Percentiles rank a stretch among this genome's conserved stretches.
Evolutionary conservation across 176 grass and related monocot species (phyloP).

Genomic region (Ensete ventricosum): DNA sequence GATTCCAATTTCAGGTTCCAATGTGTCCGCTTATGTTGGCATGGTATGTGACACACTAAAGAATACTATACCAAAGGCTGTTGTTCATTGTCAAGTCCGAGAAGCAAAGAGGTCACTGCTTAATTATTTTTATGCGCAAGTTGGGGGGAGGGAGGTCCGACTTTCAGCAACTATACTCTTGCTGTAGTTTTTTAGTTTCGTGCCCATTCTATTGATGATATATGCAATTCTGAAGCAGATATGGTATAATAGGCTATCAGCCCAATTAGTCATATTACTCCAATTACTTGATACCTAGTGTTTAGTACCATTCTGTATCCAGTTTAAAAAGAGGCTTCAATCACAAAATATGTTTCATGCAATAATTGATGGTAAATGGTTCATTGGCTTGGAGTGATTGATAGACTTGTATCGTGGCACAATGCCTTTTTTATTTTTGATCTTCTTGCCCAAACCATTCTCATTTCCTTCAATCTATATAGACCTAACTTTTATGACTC

Average conservation of each 20-base stretch:
- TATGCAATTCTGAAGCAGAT: neutral
- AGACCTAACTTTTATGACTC: neutral
- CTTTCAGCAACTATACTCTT: neutral
- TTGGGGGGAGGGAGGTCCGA: slow-evolving; percentile 88
- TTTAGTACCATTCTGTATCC: too few relatives aligned
- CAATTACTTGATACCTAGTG: too few relatives aligned
- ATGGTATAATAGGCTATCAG: neutral
- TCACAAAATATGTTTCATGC: too few relatives aligned
- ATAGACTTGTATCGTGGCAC: too few relatives aligned
- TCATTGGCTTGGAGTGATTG: too few relatives aligned
- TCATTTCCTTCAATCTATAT: neutral
- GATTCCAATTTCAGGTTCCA: slow-evolving; percentile 44
- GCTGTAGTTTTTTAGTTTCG: neutral
- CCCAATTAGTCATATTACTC: neutral
- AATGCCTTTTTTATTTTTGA: neutral
- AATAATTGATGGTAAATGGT: too few relatives aligned
- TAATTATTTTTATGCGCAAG: slow-evolving; percentile 92
- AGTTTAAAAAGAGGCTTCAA: too few relatives aligned
- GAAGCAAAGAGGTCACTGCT: slow-evolving; percentile 83
- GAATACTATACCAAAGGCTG: slow-evolving; percentile 86
- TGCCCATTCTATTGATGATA: neutral
- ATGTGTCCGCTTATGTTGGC: slow-evolving; percentile 88
- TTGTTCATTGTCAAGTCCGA: slow-evolving; percentile 92
- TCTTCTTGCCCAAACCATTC: neutral
- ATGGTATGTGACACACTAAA: slow-evolving; percentile 91